Conservation (phyloP, 2,329 filamentous ascomycete genomes). For the Fusarium sacchari region DNA sequence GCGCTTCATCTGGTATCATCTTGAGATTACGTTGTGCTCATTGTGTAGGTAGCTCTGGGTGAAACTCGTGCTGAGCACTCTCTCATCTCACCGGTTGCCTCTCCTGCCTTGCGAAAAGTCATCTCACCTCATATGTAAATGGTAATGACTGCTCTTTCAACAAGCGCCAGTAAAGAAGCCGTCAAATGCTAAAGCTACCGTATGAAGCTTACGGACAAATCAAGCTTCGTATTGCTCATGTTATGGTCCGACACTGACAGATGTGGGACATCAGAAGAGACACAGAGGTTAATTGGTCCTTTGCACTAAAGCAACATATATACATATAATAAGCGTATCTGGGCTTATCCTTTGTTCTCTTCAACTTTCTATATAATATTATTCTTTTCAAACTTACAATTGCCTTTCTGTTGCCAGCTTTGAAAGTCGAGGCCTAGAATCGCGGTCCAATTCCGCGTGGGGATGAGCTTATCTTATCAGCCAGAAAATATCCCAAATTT, state of each 20-base stretch:
- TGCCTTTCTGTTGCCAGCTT: background rate
- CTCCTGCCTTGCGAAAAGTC: background rate
- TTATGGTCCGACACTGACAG: background rate
- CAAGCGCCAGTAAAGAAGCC: fast-evolving
- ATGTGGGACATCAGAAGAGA: background rate
- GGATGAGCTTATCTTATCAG: constrained; percentile 33
- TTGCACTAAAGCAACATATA: fast-evolving
- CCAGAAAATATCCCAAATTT: constrained; percentile 35
- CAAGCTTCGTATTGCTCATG: background rate
- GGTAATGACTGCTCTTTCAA: fast-evolving
- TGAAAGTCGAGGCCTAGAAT: background rate
- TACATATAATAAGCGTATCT: no score
- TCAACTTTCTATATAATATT: no score
- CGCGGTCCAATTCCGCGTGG: constrained; percentile 29
- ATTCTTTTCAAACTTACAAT: background rate
- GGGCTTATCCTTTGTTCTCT: fast-evolving
- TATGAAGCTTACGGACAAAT: background rate
- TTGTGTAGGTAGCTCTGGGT: no score
- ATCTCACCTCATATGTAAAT: background rate
- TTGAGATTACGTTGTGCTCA: background rate
- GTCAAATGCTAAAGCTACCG: fast-evolving
- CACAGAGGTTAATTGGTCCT: no score
- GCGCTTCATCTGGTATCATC: background rate
- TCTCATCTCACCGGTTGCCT: background rate
- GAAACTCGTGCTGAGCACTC: no score